Conservation (phyloP, 2,329 filamentous ascomycete species). For the Pyrenophora tritici-repentis region DNA sequence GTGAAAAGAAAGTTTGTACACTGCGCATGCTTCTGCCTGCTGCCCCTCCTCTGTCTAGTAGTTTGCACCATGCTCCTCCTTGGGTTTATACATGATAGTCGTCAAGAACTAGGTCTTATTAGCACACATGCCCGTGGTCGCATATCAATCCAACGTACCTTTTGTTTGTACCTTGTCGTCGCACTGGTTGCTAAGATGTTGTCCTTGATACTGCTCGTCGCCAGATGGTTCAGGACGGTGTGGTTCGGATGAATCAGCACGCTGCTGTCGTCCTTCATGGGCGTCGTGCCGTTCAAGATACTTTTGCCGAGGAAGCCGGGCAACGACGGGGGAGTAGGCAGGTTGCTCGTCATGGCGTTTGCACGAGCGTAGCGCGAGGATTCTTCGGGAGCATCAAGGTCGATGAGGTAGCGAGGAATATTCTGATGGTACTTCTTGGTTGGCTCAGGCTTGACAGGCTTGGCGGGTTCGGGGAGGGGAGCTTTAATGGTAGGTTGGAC, state of each 20-base stretch:
- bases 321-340: slow-evolving; percentile 81
- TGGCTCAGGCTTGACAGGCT: slow-evolving; percentile 33
- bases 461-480: slow-evolving; percentile 31
- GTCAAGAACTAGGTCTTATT: slow-evolving; percentile 76
- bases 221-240: slow-evolving; percentile 93
- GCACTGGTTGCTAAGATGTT: slow-evolving; percentile 93
- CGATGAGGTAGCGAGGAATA: slow-evolving; percentile 83
- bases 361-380: slow-evolving; percentile 75
- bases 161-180: slow-evolving; percentile 96
- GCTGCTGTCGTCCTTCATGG: slow-evolving; percentile 97
- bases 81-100: slow-evolving; percentile 96
- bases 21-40: background rate
- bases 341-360: slow-evolving; percentile 72
- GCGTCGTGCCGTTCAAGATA: slow-evolving; percentile 86
- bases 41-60: too few relatives aligned
- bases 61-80: slow-evolving; percentile 50
- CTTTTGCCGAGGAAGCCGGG: slow-evolving; percentile 93
- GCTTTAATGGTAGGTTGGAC: slow-evolving; percentile 27
- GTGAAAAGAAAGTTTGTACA: background rate
- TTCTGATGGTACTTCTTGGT: slow-evolving; percentile 68
- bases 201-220: slow-evolving; percentile 97
- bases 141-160: slow-evolving; percentile 60
- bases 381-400: slow-evolving; percentile 85
- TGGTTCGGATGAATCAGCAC: slow-evolving; percentile 97
- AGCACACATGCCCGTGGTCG: slow-evolving; percentile 7